A percentile compares a stretch with the other conserved stretches of the same genome.
Evolutionary conservation across 2,329 filamentous ascomycete species (phyloP).

Genomic region (Cadophora sp.): DNA sequence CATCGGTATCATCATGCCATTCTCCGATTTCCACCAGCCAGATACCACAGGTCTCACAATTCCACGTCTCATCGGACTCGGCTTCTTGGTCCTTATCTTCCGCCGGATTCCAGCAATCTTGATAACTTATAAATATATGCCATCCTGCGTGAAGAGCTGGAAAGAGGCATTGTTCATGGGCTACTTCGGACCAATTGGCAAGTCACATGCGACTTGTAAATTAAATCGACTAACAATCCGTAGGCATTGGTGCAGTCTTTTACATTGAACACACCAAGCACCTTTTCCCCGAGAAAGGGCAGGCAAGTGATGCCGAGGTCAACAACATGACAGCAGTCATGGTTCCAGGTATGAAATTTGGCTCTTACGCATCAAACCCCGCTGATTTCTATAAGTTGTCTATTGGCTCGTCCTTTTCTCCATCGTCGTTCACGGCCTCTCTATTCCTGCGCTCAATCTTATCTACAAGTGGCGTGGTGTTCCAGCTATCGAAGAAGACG

Average conservation of each 20-base stretch:
- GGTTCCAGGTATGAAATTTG: constrained; percentile 38
- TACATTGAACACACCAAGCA: constrained; percentile 10
- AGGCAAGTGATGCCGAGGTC: constrained; percentile 68
- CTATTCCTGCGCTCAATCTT: constrained; percentile 21
- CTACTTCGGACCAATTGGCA: constrained; percentile 93
- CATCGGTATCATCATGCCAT: constrained; percentile 85
- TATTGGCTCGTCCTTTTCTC: constrained; percentile 85
- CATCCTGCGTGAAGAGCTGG: constrained; percentile 75
- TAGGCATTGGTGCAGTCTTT: constrained; percentile 8
- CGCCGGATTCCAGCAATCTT: constrained; percentile 74
- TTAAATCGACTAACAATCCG: constrained; percentile 58
- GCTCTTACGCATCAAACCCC: neutral
- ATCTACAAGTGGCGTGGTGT: constrained; percentile 15
- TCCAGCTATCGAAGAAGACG: constrained; percentile 13
- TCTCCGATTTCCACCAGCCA: constrained; percentile 64
- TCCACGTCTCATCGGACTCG: constrained; percentile 73
- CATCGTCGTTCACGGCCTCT: constrained; percentile 50
- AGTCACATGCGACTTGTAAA: constrained; percentile 75
- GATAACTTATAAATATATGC: constrained; percentile 70
- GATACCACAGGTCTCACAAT: constrained; percentile 72
- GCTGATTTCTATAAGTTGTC: constrained; percentile 53
- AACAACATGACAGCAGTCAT: constrained; percentile 64
- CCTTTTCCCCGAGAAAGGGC: constrained; percentile 53
- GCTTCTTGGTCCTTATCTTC: constrained; percentile 71
- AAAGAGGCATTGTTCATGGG: constrained; percentile 82